Evolutionary conservation across 768 basidiomycete species (phyloP), one percentile per base, ranked within the genome.

Genomic region (Lactifluus pinguis): DNA sequence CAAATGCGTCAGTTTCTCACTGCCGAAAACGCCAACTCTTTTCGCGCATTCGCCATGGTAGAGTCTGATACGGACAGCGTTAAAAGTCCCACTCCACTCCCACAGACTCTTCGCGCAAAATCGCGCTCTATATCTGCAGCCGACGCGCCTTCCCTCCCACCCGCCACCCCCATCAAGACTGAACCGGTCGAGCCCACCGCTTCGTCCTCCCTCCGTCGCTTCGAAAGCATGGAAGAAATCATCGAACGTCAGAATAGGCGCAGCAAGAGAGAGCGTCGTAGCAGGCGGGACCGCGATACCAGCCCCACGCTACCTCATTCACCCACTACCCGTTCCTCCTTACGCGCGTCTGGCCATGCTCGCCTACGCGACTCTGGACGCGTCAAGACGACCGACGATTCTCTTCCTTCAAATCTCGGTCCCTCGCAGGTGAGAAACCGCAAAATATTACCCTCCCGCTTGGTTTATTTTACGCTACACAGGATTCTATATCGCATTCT

Each of bases 1-100:
- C 81, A 89, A 71, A 90, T 91, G 88, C 85, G 87, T 55, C 83
- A 83, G 66, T 89, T 88, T 75, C 77, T 89, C 66, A 84, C 81
- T 38, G 73, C 82, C 34, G 79, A 83, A 68, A 75, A 75, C 67
- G 69, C 74, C 55, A 70, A 71, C 58, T 71, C 79, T 72, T 72
- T 78, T 72, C 78, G 79, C 73, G 76, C 76, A 68, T 63, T 75
- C 66, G 73, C 73, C 60, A 71, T 69, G 69, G 62, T 59, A 74
- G 65, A 72, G 72, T 61, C 74, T 69, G 66, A 73, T 64, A 64
- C 68, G 69, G 56, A 77, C 74, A 53, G 49, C 19, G 44, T 49
- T 1, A 47, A 49, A 48, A 59, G 68, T 3, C 44, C 62, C 2
- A 58, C 60, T 1, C 36, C 60, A 3, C 57, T 45, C n/a, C 66